phyloP scores from a whole-genome alignment of 2,329 filamentous ascomycete species.

The Bisporella sp. region DNA sequence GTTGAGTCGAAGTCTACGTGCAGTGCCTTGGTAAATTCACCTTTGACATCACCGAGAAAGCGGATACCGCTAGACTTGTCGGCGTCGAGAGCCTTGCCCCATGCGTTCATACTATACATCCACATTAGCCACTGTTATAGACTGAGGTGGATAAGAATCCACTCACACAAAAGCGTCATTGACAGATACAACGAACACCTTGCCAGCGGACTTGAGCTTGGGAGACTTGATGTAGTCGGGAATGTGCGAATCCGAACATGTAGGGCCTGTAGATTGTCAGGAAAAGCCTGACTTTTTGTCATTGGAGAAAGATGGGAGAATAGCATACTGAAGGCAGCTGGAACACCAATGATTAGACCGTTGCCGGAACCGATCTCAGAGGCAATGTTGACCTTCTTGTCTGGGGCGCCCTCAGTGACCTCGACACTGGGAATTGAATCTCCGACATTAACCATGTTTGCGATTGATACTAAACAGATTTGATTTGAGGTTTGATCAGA shows the following conservation, averaged over 20 bases:
- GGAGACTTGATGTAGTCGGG: constrained; percentile 80
- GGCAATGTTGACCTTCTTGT: constrained; percentile 77
- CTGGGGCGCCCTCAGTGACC: constrained; percentile 74
- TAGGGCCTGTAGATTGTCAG: constrained; percentile 36
- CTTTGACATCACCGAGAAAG: constrained; percentile 77
- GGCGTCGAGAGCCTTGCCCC: constrained; percentile 72
- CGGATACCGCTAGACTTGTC: constrained; percentile 68
- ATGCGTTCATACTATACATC: constrained; percentile 72
- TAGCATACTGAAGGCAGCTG: constrained; percentile 63
- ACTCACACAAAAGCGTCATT: constrained; percentile 92
- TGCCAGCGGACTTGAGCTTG: constrained; percentile 69
- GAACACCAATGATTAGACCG: constrained; percentile 78
- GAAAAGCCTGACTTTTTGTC: background rate
- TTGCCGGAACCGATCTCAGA: constrained; percentile 66
- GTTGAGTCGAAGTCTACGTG: constrained; percentile 76
- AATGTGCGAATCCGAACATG: constrained; percentile 65
- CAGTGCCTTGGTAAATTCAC: constrained; percentile 73
- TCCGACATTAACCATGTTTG: constrained; percentile 55
- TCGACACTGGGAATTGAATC: constrained; percentile 73
- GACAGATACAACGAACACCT: constrained; percentile 84
- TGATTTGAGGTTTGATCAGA: too few relatives aligned
- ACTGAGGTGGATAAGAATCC: background rate
- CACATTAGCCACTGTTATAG: background rate
- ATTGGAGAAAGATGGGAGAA: background rate
- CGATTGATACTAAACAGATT: background rate